Conservation (phyloP, 192 early-diverging fungal species). For the Gryganskiella cystojenkinii region DNA sequence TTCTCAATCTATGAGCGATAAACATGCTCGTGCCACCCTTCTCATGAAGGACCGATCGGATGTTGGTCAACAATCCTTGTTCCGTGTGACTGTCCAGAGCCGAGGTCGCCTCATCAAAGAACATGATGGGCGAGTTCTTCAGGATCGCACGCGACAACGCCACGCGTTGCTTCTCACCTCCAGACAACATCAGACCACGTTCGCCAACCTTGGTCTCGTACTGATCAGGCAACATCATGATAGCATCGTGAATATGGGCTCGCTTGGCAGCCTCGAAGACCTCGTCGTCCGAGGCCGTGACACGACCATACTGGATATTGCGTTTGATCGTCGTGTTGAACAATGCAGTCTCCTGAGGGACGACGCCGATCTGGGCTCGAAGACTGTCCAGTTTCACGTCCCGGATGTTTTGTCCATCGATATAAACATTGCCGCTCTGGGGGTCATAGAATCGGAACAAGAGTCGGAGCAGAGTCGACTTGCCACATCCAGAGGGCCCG, state of each 20-base stretch:
- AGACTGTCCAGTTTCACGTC: slow-evolving; percentile 84
- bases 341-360: slow-evolving; percentile 92
- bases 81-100: slow-evolving; percentile 90
- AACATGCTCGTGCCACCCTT: slow-evolving; percentile 87
- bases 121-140: slow-evolving; percentile 88
- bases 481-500: slow-evolving; percentile 93
- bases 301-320: slow-evolving; percentile 93
- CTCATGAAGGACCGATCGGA: slow-evolving; percentile 82
- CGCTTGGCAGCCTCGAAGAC: slow-evolving; percentile 76
- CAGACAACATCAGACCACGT: slow-evolving; percentile 84
- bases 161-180: slow-evolving; percentile 94
- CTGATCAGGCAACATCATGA: slow-evolving; percentile 78
- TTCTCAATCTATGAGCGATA: slow-evolving; percentile 93
- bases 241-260: slow-evolving; percentile 83
- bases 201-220: slow-evolving; percentile 93
- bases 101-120: slow-evolving; percentile 95
- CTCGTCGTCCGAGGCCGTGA: slow-evolving; percentile 70
- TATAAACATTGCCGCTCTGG: slow-evolving; percentile 75
- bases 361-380: slow-evolving; percentile 84
- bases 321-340: slow-evolving; percentile 95
- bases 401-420: slow-evolving; percentile 89
- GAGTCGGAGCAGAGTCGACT: slow-evolving; percentile 85
- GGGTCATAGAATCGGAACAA: slow-evolving; percentile 97
- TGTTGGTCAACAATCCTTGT: slow-evolving; percentile 85
- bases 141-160: slow-evolving; percentile 94